Percentiles rank a stretch among this genome's conserved stretches.
These are phyloP conservation scores for Jamesozyma hellenica DNA, from an alignment of 805 yeast genomes.

Conservation along the genomic window DNA sequence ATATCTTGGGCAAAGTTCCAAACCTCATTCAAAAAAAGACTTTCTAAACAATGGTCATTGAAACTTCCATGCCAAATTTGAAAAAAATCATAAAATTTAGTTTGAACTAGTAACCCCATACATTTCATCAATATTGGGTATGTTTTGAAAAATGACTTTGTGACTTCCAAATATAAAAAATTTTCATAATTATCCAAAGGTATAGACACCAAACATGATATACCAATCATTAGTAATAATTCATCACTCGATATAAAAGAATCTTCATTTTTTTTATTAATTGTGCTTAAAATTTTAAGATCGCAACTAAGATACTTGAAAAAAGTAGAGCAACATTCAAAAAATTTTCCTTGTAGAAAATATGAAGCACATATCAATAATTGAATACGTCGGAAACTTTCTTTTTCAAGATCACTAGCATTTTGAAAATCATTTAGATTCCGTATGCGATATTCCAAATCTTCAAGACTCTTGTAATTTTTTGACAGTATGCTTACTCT, in stretches of 20 bases:
- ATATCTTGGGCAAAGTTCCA: constrained; percentile 15
- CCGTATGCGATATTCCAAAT: constrained; percentile 16
- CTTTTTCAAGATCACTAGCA: constrained; percentile 6
- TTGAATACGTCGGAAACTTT: constrained; percentile 10
- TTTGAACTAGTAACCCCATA: constrained; percentile 13
- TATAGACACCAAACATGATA: constrained; percentile 18
- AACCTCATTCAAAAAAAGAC: constrained; percentile 12
- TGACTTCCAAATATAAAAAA: constrained; percentile 15
- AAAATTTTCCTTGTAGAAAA: constrained; percentile 17
- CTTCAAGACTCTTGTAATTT: constrained; percentile 17
- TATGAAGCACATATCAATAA: constrained; percentile 11
- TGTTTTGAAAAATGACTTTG: constrained; percentile 8
- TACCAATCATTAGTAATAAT: constrained; percentile 14
- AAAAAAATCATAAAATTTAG: constrained; percentile 19
- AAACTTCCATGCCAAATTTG: constrained; percentile 18
- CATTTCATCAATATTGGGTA: constrained; percentile 11
- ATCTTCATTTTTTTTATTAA: background rate
- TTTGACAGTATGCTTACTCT: constrained; percentile 12
- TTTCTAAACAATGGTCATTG: constrained; percentile 8
- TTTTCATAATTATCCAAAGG: constrained; percentile 23
- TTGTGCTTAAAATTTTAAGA: constrained; percentile 4
- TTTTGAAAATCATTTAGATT: constrained; percentile 1
- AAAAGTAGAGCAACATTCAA: constrained; percentile 15
- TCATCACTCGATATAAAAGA: constrained; percentile 14
- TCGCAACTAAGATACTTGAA: constrained; percentile 13